Evolutionary conservation across 176 grass and related monocot genomes (phyloP).

Genomic region (Otatea glauca): DNA sequence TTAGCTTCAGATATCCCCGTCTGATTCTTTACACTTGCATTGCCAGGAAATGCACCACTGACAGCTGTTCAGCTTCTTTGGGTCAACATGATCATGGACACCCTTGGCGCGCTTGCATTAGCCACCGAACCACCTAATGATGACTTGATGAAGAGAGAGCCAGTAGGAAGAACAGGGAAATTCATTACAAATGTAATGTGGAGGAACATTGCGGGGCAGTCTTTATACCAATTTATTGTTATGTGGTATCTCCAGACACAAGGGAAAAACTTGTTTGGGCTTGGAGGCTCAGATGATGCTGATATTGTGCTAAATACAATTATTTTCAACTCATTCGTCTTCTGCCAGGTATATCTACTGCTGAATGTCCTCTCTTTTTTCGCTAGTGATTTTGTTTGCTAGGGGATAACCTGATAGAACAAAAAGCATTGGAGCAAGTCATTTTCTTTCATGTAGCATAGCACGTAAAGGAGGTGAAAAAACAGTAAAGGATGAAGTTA

Average conservation of each 20-base stretch:
- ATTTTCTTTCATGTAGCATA: background rate
- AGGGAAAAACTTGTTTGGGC: constrained; percentile 68
- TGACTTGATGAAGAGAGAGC: constrained; percentile 88
- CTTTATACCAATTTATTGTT: constrained; percentile 78
- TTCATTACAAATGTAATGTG: constrained; percentile 97
- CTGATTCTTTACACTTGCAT: constrained; percentile 44
- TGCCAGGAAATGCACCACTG: constrained; percentile 79
- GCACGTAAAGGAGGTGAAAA: background rate
- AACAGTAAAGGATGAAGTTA: background rate
- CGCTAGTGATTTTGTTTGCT: background rate
- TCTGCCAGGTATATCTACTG: constrained; percentile 80
- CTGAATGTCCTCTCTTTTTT: constrained; percentile 18
- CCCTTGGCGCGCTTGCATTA: constrained; percentile 85
- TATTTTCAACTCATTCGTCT: constrained; percentile 97
- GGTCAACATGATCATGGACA: constrained; percentile 99
- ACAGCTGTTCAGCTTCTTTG: constrained; percentile 97
- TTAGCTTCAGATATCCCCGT: constrained; percentile 11
- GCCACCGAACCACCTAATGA: constrained; percentile 89
- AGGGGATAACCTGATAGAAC: background rate
- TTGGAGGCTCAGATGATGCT: constrained; percentile 51
- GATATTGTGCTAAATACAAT: constrained; percentile 84
- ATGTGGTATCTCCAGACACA: constrained; percentile 95
- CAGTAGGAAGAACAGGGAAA: constrained; percentile 88
- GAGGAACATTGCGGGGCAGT: constrained; percentile 94
- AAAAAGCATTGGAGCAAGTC: background rate